These are phyloP conservation scores for Cinchona pubescens DNA, from an alignment of 257 asterid genomes.

Conservation along the genomic window DNA sequence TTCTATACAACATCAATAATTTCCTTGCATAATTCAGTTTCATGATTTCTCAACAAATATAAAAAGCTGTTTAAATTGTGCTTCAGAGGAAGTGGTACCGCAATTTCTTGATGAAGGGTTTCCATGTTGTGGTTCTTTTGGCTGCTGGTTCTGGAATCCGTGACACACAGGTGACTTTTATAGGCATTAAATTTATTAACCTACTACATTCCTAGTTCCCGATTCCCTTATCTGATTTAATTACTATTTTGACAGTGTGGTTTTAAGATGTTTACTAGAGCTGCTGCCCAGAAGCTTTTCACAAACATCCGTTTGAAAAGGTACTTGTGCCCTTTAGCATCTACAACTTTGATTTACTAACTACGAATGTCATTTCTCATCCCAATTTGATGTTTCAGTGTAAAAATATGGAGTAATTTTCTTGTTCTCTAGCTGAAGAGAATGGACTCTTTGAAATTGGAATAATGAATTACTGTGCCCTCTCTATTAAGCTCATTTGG, in stretches of 20 bases:
- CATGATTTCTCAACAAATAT: not conserved
- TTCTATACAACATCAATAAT: conserved; percentile 17
- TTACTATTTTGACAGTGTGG: conserved; percentile 79
- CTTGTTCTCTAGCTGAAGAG: too few species aligned
- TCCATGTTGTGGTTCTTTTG: conserved; percentile 87
- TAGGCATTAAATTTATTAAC: conserved; percentile 13
- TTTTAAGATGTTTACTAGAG: conserved; percentile 95
- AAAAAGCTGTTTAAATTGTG: conserved; percentile 22
- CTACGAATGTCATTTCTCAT: too few species aligned
- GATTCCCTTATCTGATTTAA: conserved; percentile 10
- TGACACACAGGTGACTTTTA: conserved; percentile 77
- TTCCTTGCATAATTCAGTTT: not conserved
- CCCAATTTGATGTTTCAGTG: too few species aligned
- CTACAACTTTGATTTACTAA: too few species aligned
- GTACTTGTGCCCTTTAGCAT: conserved; percentile 23
- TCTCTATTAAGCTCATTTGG: not conserved
- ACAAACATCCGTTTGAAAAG: conserved; percentile 79
- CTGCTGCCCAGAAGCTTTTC: conserved; percentile 95
- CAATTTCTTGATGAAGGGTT: conserved; percentile 95
- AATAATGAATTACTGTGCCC: not conserved
- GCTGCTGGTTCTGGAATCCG: conserved; percentile 97
- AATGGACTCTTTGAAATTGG: too few species aligned
- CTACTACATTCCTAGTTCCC: not conserved
- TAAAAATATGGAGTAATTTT: too few species aligned
- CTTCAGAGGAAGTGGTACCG: conserved; percentile 95